Evolutionary conservation across 2,329 filamentous ascomycete species (phyloP).

Genomic region (Emergomyces orientalis): DNA sequence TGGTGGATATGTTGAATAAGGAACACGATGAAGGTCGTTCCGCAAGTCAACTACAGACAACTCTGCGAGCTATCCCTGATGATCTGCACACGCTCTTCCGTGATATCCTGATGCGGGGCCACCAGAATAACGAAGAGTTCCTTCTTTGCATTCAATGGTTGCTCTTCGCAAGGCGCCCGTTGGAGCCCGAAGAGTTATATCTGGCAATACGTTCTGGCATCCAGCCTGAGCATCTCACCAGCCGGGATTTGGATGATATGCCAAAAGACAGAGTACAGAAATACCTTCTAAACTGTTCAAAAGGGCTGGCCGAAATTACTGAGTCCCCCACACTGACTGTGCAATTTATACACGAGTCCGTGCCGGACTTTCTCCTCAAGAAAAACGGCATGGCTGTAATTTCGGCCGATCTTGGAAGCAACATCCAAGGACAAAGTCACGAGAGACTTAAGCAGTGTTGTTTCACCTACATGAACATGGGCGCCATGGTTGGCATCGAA

Average conservation of each 20-base stretch:
- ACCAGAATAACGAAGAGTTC: background rate
- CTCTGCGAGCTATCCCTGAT: conserved; percentile 29
- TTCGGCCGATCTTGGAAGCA: conserved; percentile 6
- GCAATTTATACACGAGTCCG: background rate
- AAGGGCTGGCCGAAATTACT: background rate
- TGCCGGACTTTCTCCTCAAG: background rate
- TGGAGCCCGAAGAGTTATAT: conserved; percentile 15
- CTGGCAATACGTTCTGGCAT: conserved; percentile 14
- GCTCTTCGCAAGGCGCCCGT: conserved; percentile 12
- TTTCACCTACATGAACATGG: background rate
- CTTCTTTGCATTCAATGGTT: background rate
- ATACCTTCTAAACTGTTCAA: background rate
- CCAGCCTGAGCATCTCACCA: background rate
- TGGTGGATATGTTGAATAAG: conserved; percentile 39
- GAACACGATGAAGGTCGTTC: conserved; percentile 26
- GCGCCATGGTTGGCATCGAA: too few species aligned
- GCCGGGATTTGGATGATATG: background rate
- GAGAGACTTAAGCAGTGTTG: conserved; percentile 33
- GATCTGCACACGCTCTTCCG: conserved; percentile 14
- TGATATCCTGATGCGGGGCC: conserved; percentile 12
- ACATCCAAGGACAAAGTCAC: conserved; percentile 29
- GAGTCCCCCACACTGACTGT: background rate
- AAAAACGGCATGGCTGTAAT: background rate
- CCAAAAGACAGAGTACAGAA: background rate
- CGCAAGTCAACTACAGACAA: conserved; percentile 17